Base-by-base conservation (phyloP, 2,329 filamentous ascomycete genomes). In the Gliomastix tumulicola region DNA sequence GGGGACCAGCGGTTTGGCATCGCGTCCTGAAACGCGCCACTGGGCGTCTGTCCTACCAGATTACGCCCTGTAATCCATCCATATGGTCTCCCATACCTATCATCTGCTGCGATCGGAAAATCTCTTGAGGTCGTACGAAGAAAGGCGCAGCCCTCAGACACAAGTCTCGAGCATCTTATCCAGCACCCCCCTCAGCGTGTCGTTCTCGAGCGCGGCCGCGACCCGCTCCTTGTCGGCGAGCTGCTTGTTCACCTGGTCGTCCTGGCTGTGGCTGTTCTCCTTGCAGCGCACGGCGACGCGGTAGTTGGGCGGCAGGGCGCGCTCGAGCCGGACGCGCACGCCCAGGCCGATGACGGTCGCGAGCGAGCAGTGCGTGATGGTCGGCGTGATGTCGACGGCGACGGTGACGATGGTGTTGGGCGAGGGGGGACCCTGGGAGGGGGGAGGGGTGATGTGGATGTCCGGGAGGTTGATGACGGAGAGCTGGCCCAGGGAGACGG, bases 401-500 rank as follows among this genome's bases (percentile, higher is more conserved):
- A 97, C 88, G 27, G 69, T 82, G 63, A 68, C 88, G 66, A 74
- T 75, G 54, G 54, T 79, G 64, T 68, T 63, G 13, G 67, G 61
- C 38, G 66, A 63, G 20, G 64, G 73, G 17, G 56, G 48, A 8
- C 57, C 56, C 23, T 53, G 41, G 1, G 51, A 39, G 6, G 59
- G 61, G n/a, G 60, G 53, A 8, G 63, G 62, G 9, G 63, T 68
- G 48, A 98, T 87, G 51, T 78, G 73, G 50, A 98, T 96, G 60
- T 98, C 92, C 21, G 85, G 82, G n/a, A 98, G 79, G 48, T 94
- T 96, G 48, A 98, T 88, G 36, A 98, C 92, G 22, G 89, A 88
- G 28, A 98, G 74, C 51, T 92, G 88, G 43, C 89, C 92, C 34
- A 98, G 76, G 4, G 90, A 94, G 36, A 96, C 79, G 25, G 92